These are phyloP conservation scores for Tetragonia tetragonoides DNA, from an alignment of 148 eudicot genomes.

Conservation along the genomic window DNA sequence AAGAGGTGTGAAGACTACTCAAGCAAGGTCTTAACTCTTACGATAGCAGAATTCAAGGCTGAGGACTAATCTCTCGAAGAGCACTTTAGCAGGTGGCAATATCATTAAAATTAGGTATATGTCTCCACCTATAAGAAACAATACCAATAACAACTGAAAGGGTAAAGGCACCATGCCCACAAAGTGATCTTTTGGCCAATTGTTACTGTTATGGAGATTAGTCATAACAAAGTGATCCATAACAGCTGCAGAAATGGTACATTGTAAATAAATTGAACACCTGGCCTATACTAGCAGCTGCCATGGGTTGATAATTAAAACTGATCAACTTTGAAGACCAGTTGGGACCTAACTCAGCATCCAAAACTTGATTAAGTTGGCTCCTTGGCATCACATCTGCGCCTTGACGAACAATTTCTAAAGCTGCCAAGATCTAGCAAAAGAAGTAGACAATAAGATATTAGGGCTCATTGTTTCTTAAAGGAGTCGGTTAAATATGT, in stretches of 20 bases:
- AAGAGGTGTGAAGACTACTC: too few species aligned
- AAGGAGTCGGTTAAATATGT: too few species aligned
- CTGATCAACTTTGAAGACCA: slow-evolving; percentile 83
- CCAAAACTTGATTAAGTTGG: slow-evolving; percentile 91
- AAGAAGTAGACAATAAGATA: background rate
- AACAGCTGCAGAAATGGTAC: background rate
- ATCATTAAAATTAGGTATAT: background rate
- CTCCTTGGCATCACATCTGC: slow-evolving; percentile 96
- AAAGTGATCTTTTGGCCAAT: background rate
- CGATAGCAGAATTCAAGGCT: background rate
- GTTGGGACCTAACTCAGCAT: slow-evolving; percentile 74
- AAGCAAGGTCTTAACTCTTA: too few species aligned
- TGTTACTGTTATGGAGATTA: background rate
- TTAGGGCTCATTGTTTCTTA: too few species aligned
- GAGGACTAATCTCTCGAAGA: background rate
- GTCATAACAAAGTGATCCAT: too few species aligned
- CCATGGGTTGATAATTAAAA: slow-evolving; percentile 90
- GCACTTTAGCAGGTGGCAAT: background rate
- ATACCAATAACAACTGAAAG: too few species aligned
- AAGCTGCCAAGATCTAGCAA: slow-evolving; percentile 79
- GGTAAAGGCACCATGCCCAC: too few species aligned
- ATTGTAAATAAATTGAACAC: slow-evolving; percentile 18
- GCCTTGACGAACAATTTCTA: slow-evolving; percentile 99
- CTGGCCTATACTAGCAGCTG: slow-evolving; percentile 97
- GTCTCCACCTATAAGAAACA: background rate